Evolutionary conservation across 768 basidiomycete genomes (phyloP), one percentile per base, ranked within the genome.

Genomic region (Termitomyces sp.): DNA sequence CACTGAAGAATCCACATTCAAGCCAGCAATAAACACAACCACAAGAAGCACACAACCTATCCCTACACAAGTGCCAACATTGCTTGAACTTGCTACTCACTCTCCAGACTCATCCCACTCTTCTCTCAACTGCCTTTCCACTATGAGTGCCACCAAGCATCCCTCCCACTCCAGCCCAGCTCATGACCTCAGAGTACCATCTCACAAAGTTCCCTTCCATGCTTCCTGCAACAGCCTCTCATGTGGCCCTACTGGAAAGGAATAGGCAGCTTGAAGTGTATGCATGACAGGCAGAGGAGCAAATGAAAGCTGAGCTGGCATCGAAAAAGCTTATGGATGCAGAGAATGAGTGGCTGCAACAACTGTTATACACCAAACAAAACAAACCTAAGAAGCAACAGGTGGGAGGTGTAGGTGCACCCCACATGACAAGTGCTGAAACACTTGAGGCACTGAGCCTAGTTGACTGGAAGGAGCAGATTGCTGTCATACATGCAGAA

Each of bases 331-430:
- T 73, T 5, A 71, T 73, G 67, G 69, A 71, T 27, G 33, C 42
- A 0, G 70, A 74, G 57, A 74, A 72, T 59, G 65, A 64, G 45
- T 26, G 57, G 39, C 46, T 73, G 36, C 53, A 67, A 1, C 46
- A 66, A 51, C 55, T 60, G 22, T 22, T 67, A 22, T 69, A 64
- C 54, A 39, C 43, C 3, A 65, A 65, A 46, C 60, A 60, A 26
- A 61, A 60, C 20, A 60, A 59, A 40, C 34, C 34, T 14, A 56
- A 53, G 5, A 47, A 57, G 13, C 64, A 65, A 42, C 50, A 58
- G 4, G 48, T 57, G 8, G 40, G 54, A 4, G 58, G 60, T 2
- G 46, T 61, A 55, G 52, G 55, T 42, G 60, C 66, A 16, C 55
- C 57, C 1, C 68, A 69, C 47, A 64, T 71, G 65, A 71, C 67